Evolutionary conservation across 2,329 filamentous ascomycete genomes (phyloP).

Genomic region (Epichloe sylvatica): DNA sequence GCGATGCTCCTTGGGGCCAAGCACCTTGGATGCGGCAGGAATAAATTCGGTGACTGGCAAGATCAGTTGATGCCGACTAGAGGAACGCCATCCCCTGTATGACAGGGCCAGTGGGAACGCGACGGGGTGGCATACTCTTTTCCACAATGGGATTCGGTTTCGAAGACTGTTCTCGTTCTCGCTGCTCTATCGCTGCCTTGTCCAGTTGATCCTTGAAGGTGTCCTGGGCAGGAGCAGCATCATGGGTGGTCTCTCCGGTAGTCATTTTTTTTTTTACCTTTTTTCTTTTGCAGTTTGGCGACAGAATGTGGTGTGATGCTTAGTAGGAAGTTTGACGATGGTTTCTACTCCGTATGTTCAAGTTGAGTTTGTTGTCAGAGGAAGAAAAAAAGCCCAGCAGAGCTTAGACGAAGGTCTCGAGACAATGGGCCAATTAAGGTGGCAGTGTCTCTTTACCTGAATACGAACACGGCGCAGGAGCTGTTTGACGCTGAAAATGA

Average conservation of each 20-base stretch:
- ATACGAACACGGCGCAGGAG: too few species aligned
- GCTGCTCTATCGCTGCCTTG: slow-evolving; percentile 23
- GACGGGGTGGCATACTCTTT: slow-evolving; percentile 22
- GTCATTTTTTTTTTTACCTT: slow-evolving; percentile 6
- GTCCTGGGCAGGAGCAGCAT: slow-evolving; percentile 8
- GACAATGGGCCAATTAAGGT: too few species aligned
- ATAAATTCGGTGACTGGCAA: slow-evolving; percentile 29
- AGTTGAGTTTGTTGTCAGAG: neutral
- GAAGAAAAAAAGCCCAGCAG: too few species aligned
- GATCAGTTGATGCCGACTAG: neutral
- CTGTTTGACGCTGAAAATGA: neutral
- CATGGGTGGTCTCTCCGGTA: neutral
- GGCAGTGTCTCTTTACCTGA: too few species aligned
- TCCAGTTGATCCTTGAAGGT: slow-evolving; percentile 33
- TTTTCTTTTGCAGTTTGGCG: neutral
- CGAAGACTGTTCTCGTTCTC: slow-evolving; percentile 12
- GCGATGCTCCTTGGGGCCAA: slow-evolving; percentile 21
- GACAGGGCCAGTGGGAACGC: too few species aligned
- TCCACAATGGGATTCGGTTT: slow-evolving; percentile 25
- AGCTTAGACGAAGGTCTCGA: too few species aligned
- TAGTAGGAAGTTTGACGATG: too few species aligned
- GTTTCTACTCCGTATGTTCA: too few species aligned
- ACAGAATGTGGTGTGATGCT: neutral
- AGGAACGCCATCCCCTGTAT: neutral
- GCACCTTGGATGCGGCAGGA: slow-evolving; percentile 27